Evolutionary conservation across 768 basidiomycete species (phyloP).

Genomic region (Punctularia strigosozonata): DNA sequence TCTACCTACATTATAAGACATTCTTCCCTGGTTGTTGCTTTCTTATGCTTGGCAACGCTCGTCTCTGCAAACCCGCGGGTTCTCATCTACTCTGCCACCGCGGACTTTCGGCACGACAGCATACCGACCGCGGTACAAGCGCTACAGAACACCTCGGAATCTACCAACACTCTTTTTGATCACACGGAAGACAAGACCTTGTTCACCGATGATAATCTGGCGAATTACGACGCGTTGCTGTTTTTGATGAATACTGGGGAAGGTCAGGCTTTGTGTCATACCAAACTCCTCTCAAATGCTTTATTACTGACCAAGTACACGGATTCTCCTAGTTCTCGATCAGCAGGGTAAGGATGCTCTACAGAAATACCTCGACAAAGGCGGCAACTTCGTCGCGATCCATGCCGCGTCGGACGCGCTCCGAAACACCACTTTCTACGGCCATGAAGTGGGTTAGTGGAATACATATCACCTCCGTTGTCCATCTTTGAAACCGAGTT

Average conservation of each 20-base stretch:
- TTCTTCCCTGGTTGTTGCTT: no score
- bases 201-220: slow-evolving; percentile 29
- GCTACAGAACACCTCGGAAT: slow-evolving; percentile 16
- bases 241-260: slow-evolving; percentile 35
- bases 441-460: slow-evolving; percentile 26
- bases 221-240: slow-evolving; percentile 29
- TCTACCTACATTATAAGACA: no score
- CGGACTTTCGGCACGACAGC: slow-evolving; percentile 36
- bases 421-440: slow-evolving; percentile 26
- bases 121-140: slow-evolving; percentile 37
- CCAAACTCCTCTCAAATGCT: not conserved
- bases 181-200: slow-evolving; percentile 29
- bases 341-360: slow-evolving; percentile 26
- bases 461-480: not conserved
- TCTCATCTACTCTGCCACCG: slow-evolving; percentile 28
- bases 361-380: slow-evolving; percentile 28
- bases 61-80: no score
- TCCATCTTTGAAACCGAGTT: not conserved
- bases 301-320: not conserved
- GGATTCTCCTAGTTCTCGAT: slow-evolving; percentile 26
- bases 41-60: no score
- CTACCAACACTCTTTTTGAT: slow-evolving; percentile 26
- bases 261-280: slow-evolving; percentile 17
- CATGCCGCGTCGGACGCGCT: slow-evolving; percentile 34
- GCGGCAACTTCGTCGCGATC: slow-evolving; percentile 33